Percentiles rank a stretch among this genome's conserved stretches.
These are phyloP conservation scores for Termitomyces sp. DNA, from an alignment of 1,284 basidiomycete species.

Conservation along the genomic window DNA sequence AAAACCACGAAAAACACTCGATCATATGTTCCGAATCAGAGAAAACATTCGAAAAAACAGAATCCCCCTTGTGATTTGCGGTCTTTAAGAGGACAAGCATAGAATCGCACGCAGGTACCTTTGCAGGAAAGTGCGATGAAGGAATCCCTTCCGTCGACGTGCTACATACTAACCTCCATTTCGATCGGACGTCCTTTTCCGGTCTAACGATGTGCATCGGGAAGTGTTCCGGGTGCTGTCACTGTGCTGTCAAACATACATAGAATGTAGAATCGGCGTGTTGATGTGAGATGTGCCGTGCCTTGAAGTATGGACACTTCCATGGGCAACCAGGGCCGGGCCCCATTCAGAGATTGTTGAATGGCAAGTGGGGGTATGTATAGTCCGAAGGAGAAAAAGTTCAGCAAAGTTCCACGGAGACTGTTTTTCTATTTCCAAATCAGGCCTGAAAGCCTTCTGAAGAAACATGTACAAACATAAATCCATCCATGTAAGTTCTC, in stretches of 20 bases:
- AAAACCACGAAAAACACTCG: not conserved
- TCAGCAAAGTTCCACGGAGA: too few relatives aligned
- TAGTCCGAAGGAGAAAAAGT: too few relatives aligned
- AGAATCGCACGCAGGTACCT: not conserved
- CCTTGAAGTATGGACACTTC: conserved; percentile 1
- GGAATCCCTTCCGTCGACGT: not conserved
- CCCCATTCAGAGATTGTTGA: too few relatives aligned
- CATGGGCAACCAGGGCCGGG: not conserved
- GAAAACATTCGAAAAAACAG: not conserved
- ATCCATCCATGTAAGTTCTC: too few relatives aligned
- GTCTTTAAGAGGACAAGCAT: not conserved
- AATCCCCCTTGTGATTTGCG: not conserved
- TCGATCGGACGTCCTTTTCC: not conserved
- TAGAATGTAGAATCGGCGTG: too few relatives aligned
- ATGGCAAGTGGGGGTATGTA: too few relatives aligned
- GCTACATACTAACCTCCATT: too few relatives aligned
- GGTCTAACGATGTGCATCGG: not conserved
- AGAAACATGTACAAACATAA: not conserved
- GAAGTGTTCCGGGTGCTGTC: too few relatives aligned
- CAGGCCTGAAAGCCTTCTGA: not conserved
- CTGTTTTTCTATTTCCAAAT: not conserved
- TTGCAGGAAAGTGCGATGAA: not conserved
- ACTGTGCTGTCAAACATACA: not conserved
- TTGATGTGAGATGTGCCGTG: conserved; percentile 1
- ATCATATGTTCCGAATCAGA: not conserved